A percentile compares a stretch with the other conserved stretches of the same genome.
phyloP scores from a whole-genome alignment of 352 stramenopile species.

The Paralagenidium karlingii region DNA sequence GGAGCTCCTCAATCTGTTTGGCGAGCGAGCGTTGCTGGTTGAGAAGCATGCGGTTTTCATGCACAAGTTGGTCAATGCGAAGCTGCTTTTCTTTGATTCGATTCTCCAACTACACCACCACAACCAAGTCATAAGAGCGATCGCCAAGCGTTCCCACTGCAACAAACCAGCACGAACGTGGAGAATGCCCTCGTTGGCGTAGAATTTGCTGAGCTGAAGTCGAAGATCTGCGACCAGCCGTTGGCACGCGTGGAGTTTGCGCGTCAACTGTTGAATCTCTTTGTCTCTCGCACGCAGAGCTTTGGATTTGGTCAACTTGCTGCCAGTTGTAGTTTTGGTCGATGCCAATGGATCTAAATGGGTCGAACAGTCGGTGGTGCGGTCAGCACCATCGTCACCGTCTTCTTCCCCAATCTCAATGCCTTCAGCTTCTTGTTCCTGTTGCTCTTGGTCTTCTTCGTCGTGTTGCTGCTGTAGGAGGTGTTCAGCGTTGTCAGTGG shows the following conservation, averaged over 20 bases:
- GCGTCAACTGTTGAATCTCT: slow-evolving; percentile 21
- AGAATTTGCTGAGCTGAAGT: slow-evolving; percentile 31
- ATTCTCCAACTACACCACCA: slow-evolving; percentile 36
- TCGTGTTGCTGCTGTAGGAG: too few species aligned
- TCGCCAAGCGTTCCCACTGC: neutral
- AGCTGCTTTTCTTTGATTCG: slow-evolving; percentile 46
- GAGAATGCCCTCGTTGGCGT: slow-evolving; percentile 26
- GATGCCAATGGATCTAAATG: too few species aligned
- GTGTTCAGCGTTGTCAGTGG: too few species aligned
- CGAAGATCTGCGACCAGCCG: slow-evolving; percentile 31
- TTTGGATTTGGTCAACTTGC: too few species aligned
- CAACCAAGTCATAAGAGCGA: neutral
- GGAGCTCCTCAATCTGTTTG: slow-evolving; percentile 49
- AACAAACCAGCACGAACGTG: slow-evolving; percentile 12
- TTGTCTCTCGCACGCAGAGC: too few species aligned
- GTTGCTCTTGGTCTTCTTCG: too few species aligned
- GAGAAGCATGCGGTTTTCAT: slow-evolving; percentile 42
- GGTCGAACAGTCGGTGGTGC: too few species aligned
- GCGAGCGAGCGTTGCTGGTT: slow-evolving; percentile 34
- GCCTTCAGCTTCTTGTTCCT: too few species aligned
- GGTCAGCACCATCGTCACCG: too few species aligned
- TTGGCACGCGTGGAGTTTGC: slow-evolving; percentile 26
- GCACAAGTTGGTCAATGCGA: slow-evolving; percentile 33
- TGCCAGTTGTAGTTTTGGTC: too few species aligned
- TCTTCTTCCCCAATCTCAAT: too few species aligned